Evolutionary conservation across 1,139 yeast species (phyloP), one percentile per base, ranked within the genome.

Genomic region (Taphrina populina): DNA sequence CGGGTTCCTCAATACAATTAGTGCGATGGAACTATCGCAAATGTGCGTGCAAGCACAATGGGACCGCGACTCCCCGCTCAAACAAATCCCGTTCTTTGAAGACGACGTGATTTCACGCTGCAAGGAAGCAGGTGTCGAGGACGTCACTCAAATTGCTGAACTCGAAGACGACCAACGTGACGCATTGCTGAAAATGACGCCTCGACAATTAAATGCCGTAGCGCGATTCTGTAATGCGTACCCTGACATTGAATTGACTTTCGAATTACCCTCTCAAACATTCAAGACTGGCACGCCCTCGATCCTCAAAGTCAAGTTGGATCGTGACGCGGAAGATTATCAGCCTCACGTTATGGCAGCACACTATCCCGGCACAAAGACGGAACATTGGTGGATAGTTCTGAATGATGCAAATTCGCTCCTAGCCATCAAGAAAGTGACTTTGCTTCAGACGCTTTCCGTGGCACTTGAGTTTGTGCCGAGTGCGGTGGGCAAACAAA

Each of bases 191-290:
- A 79, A 78, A 33, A 71, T 88, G 65, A 68, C 69, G 17, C 73
- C 72, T 5, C 65, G 66, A 8, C 82, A 78, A 15, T 71, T 80
- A 64, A 74, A 76, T 37, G 75, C 75, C 24, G 88, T 92, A 54
- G 97, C 97, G 0, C 80, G 80, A 27, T 92, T 92, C 73, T 95
- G 88, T 57, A 92, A 92, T 70, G 80, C 77, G 62, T 94, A 85
- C 68, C 98, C 98, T 4, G 86, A 85, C 65, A 76, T 92, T 58
- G 96, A 92, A 63, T 69, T 90, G 20, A 82, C 81, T 61, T 76
- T 75, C 57, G 65, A 76, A 11, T 58, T 77, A 4, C 78, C 76
- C 19, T 67, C 71, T n/a, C 69, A 71, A 2, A 69, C 71, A 0
- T 62, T 77, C 8, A 64, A 71, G 19, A 70, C 73, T 0, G 80